Evolutionary conservation across 1,284 basidiomycete species (phyloP), one percentile per base, ranked within the genome.

Genomic region (Ustilago vetiveriae): DNA sequence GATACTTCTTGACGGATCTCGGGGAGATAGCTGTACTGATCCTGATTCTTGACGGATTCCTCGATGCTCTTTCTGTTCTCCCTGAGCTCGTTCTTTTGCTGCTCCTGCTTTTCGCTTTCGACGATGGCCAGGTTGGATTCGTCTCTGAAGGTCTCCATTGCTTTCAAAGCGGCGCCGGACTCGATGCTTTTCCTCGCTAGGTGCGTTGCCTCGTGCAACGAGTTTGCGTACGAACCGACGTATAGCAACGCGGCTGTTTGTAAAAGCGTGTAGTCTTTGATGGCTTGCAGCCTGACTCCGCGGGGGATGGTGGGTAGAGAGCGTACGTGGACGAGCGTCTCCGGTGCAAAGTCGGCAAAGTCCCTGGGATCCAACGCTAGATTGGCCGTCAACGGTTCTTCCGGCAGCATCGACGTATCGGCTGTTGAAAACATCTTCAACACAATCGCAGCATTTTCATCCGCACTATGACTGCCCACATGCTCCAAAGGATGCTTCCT

Each of bases 171-270:
- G 11, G 40, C 57, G 6, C 76, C 76, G 13, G 40, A 44, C 10
- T 67, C 48, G 43, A 78, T 72, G 24, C 53, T 46, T 4, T 41
- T 19, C 11, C 57, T 42, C 16, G 76, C 74, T 10, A 76, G 30
- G 4, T 24, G 19, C 4, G 58, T 49, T 1, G 59, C 63, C 0
- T 47, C 46, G 4, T 47, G 17, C 5, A 77, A 41, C 1, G 58
- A 42, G 9, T 17, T 0, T 7, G 60, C 77, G 32, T 69, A 65
- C 7, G 65, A 66, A 9, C 72, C 79, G 14, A 82, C 74, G 48
- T 76, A 78, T 16, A 82, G 66, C 21, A 79, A 52, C 6, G 80
- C 79, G 6, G 79, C 65, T 14, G 78, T 51, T 40, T 82, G 79
- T 8, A 82, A 44, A 0, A 82, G 48, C 14, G 78, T 80, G 52